These are phyloP conservation scores for Vachellia pachyceras DNA, from an alignment of 306 rosid genomes.

Conservation along the genomic window DNA sequence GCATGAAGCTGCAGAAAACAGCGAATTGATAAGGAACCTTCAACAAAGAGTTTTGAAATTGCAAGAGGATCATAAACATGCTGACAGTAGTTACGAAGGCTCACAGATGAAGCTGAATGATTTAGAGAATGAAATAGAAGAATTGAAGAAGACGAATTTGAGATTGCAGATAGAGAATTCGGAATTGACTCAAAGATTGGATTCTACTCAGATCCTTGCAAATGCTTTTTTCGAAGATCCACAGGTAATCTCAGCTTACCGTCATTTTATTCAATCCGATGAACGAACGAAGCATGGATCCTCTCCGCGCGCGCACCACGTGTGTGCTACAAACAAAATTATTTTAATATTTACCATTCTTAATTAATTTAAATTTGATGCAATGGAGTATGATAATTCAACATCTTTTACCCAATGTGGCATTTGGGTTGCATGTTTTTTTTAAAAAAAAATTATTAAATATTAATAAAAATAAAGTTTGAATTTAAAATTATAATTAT, in stretches of 20 bases:
- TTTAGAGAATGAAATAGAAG: constrained; percentile 61
- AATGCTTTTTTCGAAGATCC: constrained; percentile 67
- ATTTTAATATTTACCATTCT: no score
- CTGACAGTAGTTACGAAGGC: constrained; percentile 39
- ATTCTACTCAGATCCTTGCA: constrained; percentile 75
- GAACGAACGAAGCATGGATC: background rate
- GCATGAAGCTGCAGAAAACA: constrained; percentile 64
- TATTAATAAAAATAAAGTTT: no score
- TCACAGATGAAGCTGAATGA: constrained; percentile 52
- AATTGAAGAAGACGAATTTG: constrained; percentile 57
- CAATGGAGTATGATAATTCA: no score
- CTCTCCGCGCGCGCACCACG: background rate
- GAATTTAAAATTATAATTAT: no score
- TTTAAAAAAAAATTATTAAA: no score
- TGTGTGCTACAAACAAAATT: background rate
- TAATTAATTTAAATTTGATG: no score
- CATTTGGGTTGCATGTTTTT: no score
- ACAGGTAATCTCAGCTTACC: constrained; percentile 47
- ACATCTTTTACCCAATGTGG: no score
- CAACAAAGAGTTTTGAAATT: constrained; percentile 60
- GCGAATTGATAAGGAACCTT: constrained; percentile 60
- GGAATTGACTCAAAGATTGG: constrained; percentile 70
- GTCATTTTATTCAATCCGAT: background rate
- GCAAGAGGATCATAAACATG: constrained; percentile 60
- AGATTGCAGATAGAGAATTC: constrained; percentile 67